Conservation (phyloP, 2,329 filamentous ascomycete species). For the Fusarium verticillioides region DNA sequence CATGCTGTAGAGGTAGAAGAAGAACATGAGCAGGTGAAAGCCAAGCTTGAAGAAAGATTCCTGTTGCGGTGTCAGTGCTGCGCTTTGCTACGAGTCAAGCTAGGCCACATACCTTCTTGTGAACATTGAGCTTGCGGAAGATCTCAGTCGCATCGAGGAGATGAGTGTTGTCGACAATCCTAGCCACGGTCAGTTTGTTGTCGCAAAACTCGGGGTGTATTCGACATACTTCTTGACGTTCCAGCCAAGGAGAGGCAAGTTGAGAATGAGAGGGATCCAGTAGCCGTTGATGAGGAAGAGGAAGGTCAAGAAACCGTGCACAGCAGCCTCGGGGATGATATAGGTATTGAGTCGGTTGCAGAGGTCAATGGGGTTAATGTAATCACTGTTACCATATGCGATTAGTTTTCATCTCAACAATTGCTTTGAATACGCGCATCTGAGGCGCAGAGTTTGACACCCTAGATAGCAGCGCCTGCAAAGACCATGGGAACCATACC, state of each 20-base stretch:
- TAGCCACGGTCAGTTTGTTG: slow-evolving; percentile 53
- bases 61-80: slow-evolving; percentile 59
- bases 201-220: background rate
- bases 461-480: slow-evolving; percentile 8
- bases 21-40: slow-evolving; percentile 99
- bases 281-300: slow-evolving; percentile 99
- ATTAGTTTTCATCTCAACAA: slow-evolving; percentile 29
- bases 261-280: slow-evolving; percentile 93
- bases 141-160: slow-evolving; percentile 98
- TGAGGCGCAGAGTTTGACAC: slow-evolving; percentile 28
- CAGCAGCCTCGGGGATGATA: slow-evolving; percentile 97
- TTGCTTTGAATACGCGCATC: slow-evolving; percentile 22
- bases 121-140: slow-evolving; percentile 97
- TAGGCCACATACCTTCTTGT: slow-evolving; percentile 82
- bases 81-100: background rate
- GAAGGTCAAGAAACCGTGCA: slow-evolving; percentile 95
- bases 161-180: slow-evolving; percentile 97
- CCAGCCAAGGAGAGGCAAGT: slow-evolving; percentile 90
- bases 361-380: slow-evolving; percentile 99
- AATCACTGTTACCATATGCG: slow-evolving; percentile 74
- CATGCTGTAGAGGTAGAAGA: slow-evolving; percentile 99
- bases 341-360: slow-evolving; percentile 99
- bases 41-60: slow-evolving; percentile 99
- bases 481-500: slow-evolving; percentile 67
- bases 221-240: slow-evolving; percentile 94